A percentile compares a stretch with the other conserved stretches of the same genome.
phyloP scores from a whole-genome alignment of 192 early-diverging fungal genomes.

The Linderina pennispora region DNA sequence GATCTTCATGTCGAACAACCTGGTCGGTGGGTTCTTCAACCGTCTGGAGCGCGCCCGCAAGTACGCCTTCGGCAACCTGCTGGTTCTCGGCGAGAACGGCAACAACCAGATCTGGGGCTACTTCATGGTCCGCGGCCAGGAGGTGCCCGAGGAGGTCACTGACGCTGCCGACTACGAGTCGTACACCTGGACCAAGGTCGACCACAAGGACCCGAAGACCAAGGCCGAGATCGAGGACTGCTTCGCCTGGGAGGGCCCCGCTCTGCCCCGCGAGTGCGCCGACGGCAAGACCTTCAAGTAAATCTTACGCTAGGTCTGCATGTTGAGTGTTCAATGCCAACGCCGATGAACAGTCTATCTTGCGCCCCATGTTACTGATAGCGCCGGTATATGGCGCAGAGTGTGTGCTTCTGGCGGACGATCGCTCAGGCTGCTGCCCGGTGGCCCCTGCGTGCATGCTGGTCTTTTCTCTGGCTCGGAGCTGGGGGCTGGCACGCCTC shows the following conservation, averaged over 20 bases:
- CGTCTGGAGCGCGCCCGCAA: conserved; percentile 89
- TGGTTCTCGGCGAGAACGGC: conserved; percentile 77
- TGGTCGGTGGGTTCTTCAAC: conserved; percentile 88
- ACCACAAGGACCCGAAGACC: conserved; percentile 57
- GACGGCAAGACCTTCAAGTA: conserved; percentile 92
- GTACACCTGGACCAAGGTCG: conserved; percentile 74
- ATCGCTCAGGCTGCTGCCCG: too few species aligned
- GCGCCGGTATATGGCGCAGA: too few species aligned
- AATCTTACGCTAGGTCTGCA: conserved; percentile 3
- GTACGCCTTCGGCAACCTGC: conserved; percentile 88
- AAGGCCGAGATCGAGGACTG: conserved; percentile 58
- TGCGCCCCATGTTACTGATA: too few species aligned
- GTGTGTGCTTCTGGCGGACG: too few species aligned
- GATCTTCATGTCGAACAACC: conserved; percentile 91
- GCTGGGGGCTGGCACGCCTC: too few species aligned
- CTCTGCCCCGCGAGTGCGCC: conserved; percentile 63
- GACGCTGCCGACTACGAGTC: conserved; percentile 89
- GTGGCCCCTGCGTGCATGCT: too few species aligned
- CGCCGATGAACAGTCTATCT: too few species aligned
- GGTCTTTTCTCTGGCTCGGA: too few species aligned
- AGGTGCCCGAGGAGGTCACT: conserved; percentile 67
- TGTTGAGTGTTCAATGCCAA: not conserved
- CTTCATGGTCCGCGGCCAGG: conserved; percentile 89
- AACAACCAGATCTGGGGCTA: conserved; percentile 89
- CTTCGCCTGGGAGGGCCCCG: conserved; percentile 83